These are phyloP conservation scores for Castanea sativa DNA, from an alignment of 306 rosid genomes.

Conservation along the genomic window DNA sequence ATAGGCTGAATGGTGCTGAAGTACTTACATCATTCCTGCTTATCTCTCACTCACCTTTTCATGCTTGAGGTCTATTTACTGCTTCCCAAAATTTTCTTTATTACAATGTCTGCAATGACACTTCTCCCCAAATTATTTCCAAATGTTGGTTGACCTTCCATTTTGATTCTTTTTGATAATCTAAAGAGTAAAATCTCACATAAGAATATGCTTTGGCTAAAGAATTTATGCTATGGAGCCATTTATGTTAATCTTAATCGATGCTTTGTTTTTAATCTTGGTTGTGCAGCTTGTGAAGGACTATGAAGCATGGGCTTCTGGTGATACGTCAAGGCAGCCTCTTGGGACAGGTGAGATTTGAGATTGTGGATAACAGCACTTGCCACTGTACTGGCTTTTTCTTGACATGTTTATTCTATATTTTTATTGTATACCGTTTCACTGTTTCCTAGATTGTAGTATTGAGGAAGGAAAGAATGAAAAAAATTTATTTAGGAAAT, in stretches of 20 bases:
- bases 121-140: too few relatives aligned
- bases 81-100: not conserved
- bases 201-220: not conserved
- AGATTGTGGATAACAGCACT: constrained; percentile 21
- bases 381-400: constrained; percentile 14
- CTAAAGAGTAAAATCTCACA: not conserved
- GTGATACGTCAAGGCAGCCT: constrained; percentile 74
- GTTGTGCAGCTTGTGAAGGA: constrained; percentile 83
- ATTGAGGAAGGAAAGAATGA: not conserved
- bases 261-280: not conserved
- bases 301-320: constrained; percentile 91
- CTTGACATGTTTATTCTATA: not conserved
- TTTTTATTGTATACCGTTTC: not conserved
- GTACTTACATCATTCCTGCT: not conserved
- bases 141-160: not conserved
- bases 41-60: not conserved
- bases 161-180: not conserved
- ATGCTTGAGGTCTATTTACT: not conserved
- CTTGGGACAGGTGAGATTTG: constrained; percentile 71
- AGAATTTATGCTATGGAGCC: not conserved
- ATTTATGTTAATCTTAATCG: not conserved
- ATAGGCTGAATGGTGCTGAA: not conserved
- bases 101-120: not conserved
- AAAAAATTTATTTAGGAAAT: not conserved
- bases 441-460: not conserved